These are phyloP conservation scores for Russula brevipes DNA, from an alignment of 768 basidiomycete genomes.

Conservation along the genomic window DNA sequence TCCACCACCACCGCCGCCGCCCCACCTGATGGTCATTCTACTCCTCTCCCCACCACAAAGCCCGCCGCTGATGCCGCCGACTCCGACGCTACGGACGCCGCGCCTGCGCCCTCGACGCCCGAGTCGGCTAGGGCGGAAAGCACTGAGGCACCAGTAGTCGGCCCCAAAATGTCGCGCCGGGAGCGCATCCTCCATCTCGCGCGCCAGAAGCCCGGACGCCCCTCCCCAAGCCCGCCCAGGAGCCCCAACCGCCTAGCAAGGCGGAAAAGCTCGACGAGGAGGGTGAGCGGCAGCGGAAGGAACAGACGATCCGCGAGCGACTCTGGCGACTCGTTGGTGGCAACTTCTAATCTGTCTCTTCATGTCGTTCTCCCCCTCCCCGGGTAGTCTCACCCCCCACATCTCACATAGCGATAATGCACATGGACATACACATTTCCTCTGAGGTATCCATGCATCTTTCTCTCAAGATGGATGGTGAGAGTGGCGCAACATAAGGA, in stretches of 20 bases:
- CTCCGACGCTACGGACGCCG: neutral
- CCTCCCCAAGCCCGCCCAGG: constrained; percentile 8
- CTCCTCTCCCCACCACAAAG: too few species aligned
- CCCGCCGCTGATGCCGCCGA: neutral
- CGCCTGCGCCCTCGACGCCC: neutral
- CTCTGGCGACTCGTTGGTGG: constrained; percentile 22
- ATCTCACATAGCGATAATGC: neutral
- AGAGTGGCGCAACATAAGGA: neutral
- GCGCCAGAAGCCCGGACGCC: constrained; percentile 22
- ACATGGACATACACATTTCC: neutral
- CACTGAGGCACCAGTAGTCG: neutral
- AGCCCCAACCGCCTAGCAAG: neutral
- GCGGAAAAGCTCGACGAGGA: neutral
- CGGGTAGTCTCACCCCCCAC: neutral
- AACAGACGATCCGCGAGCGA: constrained; percentile 22
- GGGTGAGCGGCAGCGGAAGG: constrained; percentile 12
- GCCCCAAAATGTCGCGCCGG: constrained; percentile 14
- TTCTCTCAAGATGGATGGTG: neutral
- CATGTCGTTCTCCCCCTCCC: neutral
- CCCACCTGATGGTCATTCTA: too few species aligned
- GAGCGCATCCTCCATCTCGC: constrained; percentile 22
- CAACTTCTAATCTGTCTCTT: neutral
- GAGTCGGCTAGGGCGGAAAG: too few species aligned
- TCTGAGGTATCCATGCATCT: neutral
- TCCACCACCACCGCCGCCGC: neutral